These are phyloP conservation scores for Kodamaea sp. DNA, from an alignment of 1,139 yeast genomes.

Conservation along the genomic window DNA sequence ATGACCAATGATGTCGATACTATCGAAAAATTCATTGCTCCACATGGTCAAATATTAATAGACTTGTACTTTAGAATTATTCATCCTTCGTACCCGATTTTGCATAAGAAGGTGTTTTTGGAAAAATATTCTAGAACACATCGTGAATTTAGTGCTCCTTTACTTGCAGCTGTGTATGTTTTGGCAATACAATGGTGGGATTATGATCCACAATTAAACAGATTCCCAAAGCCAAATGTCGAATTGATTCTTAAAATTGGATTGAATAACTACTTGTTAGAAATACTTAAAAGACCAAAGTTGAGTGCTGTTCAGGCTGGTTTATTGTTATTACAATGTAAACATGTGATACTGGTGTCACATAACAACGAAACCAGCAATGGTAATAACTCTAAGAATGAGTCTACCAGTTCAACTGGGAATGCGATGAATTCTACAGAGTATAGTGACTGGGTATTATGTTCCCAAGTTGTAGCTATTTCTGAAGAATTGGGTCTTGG, in stretches of 20 bases:
- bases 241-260: slow-evolving; percentile 45
- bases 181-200: slow-evolving; percentile 85
- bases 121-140: slow-evolving; percentile 76
- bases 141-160: slow-evolving; percentile 73
- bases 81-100: slow-evolving; percentile 74
- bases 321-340: slow-evolving; percentile 61
- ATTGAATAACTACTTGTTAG: slow-evolving; percentile 59
- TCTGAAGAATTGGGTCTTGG: slow-evolving; percentile 88
- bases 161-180: slow-evolving; percentile 71
- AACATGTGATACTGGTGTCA: slow-evolving; percentile 33
- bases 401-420: slow-evolving; percentile 1
- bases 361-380: slow-evolving; percentile 8
- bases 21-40: slow-evolving; percentile 69
- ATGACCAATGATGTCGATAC: slow-evolving; percentile 69
- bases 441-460: slow-evolving; percentile 76
- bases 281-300: slow-evolving; percentile 69
- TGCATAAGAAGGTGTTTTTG: slow-evolving; percentile 71
- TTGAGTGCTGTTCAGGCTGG: slow-evolving; percentile 82
- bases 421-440: slow-evolving; percentile 35
- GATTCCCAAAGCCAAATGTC: slow-evolving; percentile 64
- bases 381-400: neutral
- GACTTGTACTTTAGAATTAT: slow-evolving; percentile 71
- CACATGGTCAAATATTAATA: slow-evolving; percentile 70
- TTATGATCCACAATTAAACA: slow-evolving; percentile 64
- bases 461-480: slow-evolving; percentile 80